Conservation (phyloP, 306 rosid genomes). For the Inga laurina region DNA sequence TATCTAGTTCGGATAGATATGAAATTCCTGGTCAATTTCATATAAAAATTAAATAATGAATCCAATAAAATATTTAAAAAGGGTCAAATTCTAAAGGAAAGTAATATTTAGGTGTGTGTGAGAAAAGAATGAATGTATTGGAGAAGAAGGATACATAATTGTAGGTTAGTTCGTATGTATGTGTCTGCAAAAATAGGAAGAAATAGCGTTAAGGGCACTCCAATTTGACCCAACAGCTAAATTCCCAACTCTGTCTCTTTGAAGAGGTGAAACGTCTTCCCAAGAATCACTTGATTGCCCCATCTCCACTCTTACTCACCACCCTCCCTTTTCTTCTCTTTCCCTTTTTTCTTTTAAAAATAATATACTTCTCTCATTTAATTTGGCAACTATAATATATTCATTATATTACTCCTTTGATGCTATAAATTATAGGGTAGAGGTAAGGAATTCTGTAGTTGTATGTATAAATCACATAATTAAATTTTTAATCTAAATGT, state of each 20-base stretch:
- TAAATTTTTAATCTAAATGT: too few species aligned
- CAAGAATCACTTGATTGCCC: slow-evolving; percentile 56
- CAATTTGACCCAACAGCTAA: slow-evolving; percentile 75
- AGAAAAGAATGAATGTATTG: slow-evolving; percentile 30
- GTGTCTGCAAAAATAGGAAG: slow-evolving; percentile 16
- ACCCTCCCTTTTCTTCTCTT: slow-evolving; percentile 25
- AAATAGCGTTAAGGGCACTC: slow-evolving; percentile 70
- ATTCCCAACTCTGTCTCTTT: slow-evolving; percentile 39
- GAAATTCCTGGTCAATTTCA: not conserved
- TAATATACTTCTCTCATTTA: not conserved
- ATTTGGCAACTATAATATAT: not conserved
- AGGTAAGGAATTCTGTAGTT: too few species aligned
- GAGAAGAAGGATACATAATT: not conserved
- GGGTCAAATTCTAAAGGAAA: not conserved
- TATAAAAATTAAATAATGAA: not conserved
- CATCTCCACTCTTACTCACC: slow-evolving; percentile 65
- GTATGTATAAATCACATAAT: too few species aligned
- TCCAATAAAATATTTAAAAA: not conserved
- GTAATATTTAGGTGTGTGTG: slow-evolving; percentile 9
- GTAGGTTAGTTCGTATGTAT: slow-evolving; percentile 50
- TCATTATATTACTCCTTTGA: too few species aligned
- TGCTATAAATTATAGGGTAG: too few species aligned
- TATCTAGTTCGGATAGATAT: not conserved
- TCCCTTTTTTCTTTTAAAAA: not conserved
- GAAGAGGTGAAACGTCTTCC: slow-evolving; percentile 77